phyloP scores from a whole-genome alignment of 2,329 filamentous ascomycete species.

The Curvularia verruculosa region DNA sequence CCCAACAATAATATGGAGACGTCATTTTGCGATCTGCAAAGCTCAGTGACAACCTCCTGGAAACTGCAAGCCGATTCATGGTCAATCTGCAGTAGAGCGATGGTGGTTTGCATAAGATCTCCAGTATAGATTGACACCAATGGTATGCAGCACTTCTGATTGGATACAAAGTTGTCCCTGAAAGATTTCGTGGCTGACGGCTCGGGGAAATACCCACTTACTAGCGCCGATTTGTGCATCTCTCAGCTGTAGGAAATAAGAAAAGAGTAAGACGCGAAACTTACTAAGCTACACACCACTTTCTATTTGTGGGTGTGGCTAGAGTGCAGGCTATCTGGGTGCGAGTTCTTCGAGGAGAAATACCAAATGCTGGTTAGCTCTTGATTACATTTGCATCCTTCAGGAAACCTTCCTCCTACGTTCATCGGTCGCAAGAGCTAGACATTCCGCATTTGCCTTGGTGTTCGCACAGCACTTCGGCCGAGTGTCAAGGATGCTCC shows the following conservation, averaged over 20 bases:
- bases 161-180: background rate
- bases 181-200: constrained; percentile 7
- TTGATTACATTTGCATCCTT: background rate
- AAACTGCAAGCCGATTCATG: background rate
- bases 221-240: constrained; percentile 8
- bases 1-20: background rate
- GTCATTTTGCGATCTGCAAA: constrained; percentile 1
- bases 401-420: background rate
- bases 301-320: background rate
- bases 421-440: background rate
- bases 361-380: background rate
- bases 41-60: background rate
- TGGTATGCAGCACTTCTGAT: background rate
- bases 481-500: background rate
- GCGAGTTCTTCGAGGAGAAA: background rate
- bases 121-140: background rate
- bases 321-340: background rate
- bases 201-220: background rate
- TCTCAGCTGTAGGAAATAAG: background rate
- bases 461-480: background rate
- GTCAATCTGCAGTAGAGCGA: background rate
- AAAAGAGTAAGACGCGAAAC: background rate
- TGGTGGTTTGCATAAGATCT: constrained; percentile 8
- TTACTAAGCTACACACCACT: background rate
- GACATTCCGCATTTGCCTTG: background rate